Evolutionary conservation across 2,329 filamentous ascomycete genomes (phyloP).

Genomic region (Geosmithia putterillii): DNA sequence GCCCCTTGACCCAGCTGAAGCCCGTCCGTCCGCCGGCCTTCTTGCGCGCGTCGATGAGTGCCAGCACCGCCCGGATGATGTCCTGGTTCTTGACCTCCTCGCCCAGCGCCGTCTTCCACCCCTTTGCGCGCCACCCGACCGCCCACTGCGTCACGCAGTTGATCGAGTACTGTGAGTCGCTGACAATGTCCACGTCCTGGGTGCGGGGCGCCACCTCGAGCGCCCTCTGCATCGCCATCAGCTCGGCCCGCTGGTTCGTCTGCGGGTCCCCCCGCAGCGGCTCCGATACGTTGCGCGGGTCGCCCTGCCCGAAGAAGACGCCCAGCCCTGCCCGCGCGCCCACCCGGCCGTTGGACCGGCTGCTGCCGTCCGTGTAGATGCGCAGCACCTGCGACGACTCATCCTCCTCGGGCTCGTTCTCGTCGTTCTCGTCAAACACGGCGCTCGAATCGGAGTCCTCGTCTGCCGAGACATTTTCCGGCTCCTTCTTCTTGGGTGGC

Average conservation of each 20-base stretch:
- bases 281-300: constrained; percentile 59
- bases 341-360: constrained; percentile 41
- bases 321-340: constrained; percentile 49
- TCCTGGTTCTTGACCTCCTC: constrained; percentile 79
- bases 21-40: constrained; percentile 46
- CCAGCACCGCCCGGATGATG: constrained; percentile 60
- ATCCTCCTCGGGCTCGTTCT: constrained; percentile 10
- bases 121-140: constrained; percentile 58
- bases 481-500: background rate
- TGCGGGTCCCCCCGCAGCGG: constrained; percentile 61
- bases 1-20: constrained; percentile 87
- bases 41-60: constrained; percentile 58
- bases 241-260: constrained; percentile 93
- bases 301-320: constrained; percentile 47
- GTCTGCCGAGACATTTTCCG: background rate
- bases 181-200: constrained; percentile 62
- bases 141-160: constrained; percentile 83
- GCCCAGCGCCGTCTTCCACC: constrained; percentile 62
- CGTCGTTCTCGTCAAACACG: constrained; percentile 5
- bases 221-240: constrained; percentile 77
- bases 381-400: constrained; percentile 10
- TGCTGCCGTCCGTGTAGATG: constrained; percentile 54
- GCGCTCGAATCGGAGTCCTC: background rate
- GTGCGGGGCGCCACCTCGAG: constrained; percentile 61
- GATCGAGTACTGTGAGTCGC: constrained; percentile 86